phyloP scores from a whole-genome alignment of 345 rosid species.

The Microthlaspi erraticum region DNA sequence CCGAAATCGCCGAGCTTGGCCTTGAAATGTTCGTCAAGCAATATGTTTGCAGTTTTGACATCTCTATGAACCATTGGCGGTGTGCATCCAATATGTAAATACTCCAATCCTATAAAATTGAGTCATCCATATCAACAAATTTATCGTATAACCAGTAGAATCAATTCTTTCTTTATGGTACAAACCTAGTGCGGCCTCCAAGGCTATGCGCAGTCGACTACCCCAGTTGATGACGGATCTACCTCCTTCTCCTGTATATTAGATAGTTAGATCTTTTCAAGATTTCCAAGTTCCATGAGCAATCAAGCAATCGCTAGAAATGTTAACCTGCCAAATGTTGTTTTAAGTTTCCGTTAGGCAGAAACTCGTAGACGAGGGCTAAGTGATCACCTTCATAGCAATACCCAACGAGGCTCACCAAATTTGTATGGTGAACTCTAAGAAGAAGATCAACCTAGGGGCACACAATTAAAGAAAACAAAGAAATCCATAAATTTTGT shows the following conservation, averaged over 20 bases:
- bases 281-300: neutral
- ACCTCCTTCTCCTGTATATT: slow-evolving; percentile 19
- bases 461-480: neutral
- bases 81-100: slow-evolving; percentile 48
- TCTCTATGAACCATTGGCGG: slow-evolving; percentile 53
- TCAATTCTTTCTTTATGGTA: too few species aligned
- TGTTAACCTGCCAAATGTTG: slow-evolving; percentile 44
- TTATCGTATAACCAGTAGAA: too few species aligned
- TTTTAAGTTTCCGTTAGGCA: slow-evolving; percentile 50
- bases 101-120: slow-evolving; percentile 48
- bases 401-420: slow-evolving; percentile 53
- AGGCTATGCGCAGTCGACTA: slow-evolving; percentile 48
- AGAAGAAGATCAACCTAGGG: slow-evolving; percentile 52
- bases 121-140: neutral
- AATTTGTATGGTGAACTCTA: slow-evolving; percentile 56
- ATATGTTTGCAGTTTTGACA: slow-evolving; percentile 51
- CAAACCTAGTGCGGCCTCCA: slow-evolving; percentile 56
- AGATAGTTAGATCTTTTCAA: neutral
- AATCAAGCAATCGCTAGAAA: neutral
- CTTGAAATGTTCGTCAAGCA: slow-evolving; percentile 45
- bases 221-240: slow-evolving; percentile 44
- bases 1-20: slow-evolving; percentile 58
- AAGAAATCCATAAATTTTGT: neutral
- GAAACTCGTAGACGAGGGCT: slow-evolving; percentile 52
- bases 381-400: slow-evolving; percentile 48